These are phyloP conservation scores for Macaranga tanarius DNA, from an alignment of 441 rosid genomes.

Conservation along the genomic window DNA sequence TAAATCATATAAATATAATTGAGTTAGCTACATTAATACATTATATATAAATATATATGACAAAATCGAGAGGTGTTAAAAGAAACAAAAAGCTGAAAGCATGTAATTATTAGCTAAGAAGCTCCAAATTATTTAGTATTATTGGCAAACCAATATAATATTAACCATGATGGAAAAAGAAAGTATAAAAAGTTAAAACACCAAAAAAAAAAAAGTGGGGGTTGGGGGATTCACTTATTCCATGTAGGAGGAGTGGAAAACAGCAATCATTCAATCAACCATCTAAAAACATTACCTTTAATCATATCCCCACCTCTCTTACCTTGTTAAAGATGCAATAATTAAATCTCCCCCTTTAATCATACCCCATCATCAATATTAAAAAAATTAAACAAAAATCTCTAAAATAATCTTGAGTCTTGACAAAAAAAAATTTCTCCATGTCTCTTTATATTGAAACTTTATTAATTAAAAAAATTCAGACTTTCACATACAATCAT, in stretches of 20 bases:
- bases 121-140: not conserved
- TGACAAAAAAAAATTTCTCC: too few relatives aligned
- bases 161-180: not conserved
- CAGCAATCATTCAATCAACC: constrained; percentile 73
- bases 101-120: constrained; percentile 9
- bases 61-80: not conserved
- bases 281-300: constrained; percentile 26
- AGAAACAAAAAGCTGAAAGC: not conserved
- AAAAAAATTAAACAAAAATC: too few relatives aligned
- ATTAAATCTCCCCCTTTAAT: constrained; percentile 28
- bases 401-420: too few relatives aligned
- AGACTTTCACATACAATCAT: too few relatives aligned
- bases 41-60: too few relatives aligned
- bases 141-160: not conserved
- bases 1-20: too few relatives aligned
- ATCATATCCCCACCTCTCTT: constrained; percentile 26
- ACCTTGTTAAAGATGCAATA: not conserved
- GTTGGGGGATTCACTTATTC: constrained; percentile 12
- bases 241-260: constrained; percentile 49
- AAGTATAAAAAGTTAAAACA: not conserved
- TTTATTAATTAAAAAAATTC: too few relatives aligned
- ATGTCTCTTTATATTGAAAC: too few relatives aligned
- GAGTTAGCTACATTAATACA: too few relatives aligned
- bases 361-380: constrained; percentile 18
- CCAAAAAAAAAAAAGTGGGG: constrained; percentile 5